Evolutionary conservation across 169 alveolate genomes (phyloP), one percentile per base, ranked within the genome.

Genomic region (Plasmodium falciparum): DNA sequence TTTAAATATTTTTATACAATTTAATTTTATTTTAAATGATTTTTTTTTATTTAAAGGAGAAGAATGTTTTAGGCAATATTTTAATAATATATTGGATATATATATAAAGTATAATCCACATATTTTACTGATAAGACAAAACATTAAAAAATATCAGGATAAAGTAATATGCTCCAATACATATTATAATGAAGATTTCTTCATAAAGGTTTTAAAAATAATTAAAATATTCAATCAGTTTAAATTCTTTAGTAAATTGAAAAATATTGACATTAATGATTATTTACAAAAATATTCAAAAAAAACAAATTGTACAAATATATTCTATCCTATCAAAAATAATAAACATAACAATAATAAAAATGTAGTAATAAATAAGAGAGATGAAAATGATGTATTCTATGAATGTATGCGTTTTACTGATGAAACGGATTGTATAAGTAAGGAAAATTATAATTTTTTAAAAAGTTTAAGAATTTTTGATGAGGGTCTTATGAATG

Each of bases 161-260:
- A 33, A 33, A 33, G 0, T 33, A 33, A 33, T 33, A 33, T 33
- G 5, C 45, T 6, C 0, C 45, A 33, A 33, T 33, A 33, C 45
- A 33, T 33, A 2, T 43, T 85, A 70, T 54, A 69, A 85, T 52
- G 62, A 85, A 9, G 50, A 47, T 11, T 85, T 85, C 47, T 62
- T 33, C 47, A 17, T 85, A 20, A 71, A 71, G 29, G 24, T 58
- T 15, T 59, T 70, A 22, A 85, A 85, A 56, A 8, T 85, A 59
- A 58, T 85, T 50, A 85, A 85, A 45, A 85, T 85, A 24, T 71
- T 70, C 61, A 85, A 72, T 22, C 86, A 85, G 15, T 49, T 85
- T 13, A 49, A 71, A n/a, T 85, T 85, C 72, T 85, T 85, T 72
- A 86, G 33, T 20, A 62, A 15, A 17, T 86, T 86, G 59, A 86